Conservation (phyloP, 805 yeast genomes). For the Naumovozyma castellii region DNA sequence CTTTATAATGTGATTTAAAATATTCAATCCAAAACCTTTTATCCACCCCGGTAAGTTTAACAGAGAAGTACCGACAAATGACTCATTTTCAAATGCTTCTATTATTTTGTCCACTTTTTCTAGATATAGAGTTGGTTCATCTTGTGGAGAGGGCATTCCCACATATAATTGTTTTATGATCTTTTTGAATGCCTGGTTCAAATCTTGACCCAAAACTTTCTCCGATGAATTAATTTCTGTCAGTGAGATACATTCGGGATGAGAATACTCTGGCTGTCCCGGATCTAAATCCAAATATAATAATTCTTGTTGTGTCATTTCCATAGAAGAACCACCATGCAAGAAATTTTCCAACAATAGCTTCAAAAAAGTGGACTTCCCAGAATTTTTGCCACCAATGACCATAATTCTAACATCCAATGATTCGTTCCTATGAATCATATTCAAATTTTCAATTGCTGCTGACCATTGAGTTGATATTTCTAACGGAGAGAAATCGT, state of each 20-base stretch:
- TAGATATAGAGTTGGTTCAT: slow-evolving; percentile 50
- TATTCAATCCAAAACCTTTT: slow-evolving; percentile 71
- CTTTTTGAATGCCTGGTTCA: slow-evolving; percentile 16
- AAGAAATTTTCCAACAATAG: slow-evolving; percentile 43
- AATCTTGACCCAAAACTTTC: slow-evolving; percentile 16
- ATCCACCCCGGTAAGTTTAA: slow-evolving; percentile 89
- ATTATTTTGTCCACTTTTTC: slow-evolving; percentile 35
- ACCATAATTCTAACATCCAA: slow-evolving; percentile 28
- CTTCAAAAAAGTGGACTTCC: slow-evolving; percentile 66
- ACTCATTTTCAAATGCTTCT: slow-evolving; percentile 21
- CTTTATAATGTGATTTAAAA: slow-evolving; percentile 42
- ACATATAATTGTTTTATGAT: slow-evolving; percentile 32
- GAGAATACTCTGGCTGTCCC: slow-evolving; percentile 74
- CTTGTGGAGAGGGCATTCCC: slow-evolving; percentile 64
- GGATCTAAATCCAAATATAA: slow-evolving; percentile 74
- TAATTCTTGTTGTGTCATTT: slow-evolving; percentile 22
- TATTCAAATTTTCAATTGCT: slow-evolving; percentile 15
- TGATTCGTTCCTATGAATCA: slow-evolving; percentile 15
- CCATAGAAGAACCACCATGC: slow-evolving; percentile 8
- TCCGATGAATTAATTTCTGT: slow-evolving; percentile 22
- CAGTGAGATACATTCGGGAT: slow-evolving; percentile 62
- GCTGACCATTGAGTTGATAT: slow-evolving; percentile 18
- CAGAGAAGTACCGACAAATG: slow-evolving; percentile 35
- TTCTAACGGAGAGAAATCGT: slow-evolving; percentile 10
- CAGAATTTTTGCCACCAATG: slow-evolving; percentile 57